Base-by-base conservation (phyloP, 2,329 filamentous ascomycete genomes). In the Thermothelomyces thermophilus region DNA sequence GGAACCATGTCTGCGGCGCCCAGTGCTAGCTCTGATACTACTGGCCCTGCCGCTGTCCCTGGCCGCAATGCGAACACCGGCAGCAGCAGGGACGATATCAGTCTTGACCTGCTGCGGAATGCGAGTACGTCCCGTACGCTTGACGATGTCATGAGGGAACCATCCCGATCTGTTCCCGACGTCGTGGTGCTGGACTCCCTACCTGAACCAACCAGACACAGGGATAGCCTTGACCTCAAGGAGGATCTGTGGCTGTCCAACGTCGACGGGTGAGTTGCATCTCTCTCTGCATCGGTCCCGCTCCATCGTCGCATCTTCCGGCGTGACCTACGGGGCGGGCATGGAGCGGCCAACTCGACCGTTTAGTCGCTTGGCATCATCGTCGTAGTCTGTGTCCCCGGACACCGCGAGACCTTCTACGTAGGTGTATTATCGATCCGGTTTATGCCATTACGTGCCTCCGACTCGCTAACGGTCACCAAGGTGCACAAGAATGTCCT, bases 171-270 rank as follows among this genome's bases (percentile, higher is more conserved):
- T 3, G 53, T 63, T 16, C 70, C 70, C 8, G 66, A 64, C 41
- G 62, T 72, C 13, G 64, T 71, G 19, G 68, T 72, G 13, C 50
- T 73, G 37, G 66, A 70, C 19, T 60, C 60, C 14, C 53, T 68
- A 28, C 61, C 64, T 17, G 63, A 64, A 19, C 64, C 63, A 3
- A 49, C 58, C 22, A 58, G 61, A 46, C 56, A 59, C 7, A 65
- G 63, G 28, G 65, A 69, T 35, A 46, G 59, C 3, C 60, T 68
- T 31, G 66, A 72, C 56, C 68, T 67, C 7, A 69, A 65, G 50
- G 68, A 72, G 48, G 73, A 76, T 56, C 64, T 76, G 20, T 76
- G 72, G 73, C 58, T 76, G 40, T 71, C 70, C 46, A 74, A 70
- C n/a, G 66, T 66, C 17, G 73, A 76, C 57, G 73, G 72, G 70